Evolutionary conservation across 2,329 filamentous ascomycete genomes (phyloP).

Genomic region (Pseudogymnoascus sp.): DNA sequence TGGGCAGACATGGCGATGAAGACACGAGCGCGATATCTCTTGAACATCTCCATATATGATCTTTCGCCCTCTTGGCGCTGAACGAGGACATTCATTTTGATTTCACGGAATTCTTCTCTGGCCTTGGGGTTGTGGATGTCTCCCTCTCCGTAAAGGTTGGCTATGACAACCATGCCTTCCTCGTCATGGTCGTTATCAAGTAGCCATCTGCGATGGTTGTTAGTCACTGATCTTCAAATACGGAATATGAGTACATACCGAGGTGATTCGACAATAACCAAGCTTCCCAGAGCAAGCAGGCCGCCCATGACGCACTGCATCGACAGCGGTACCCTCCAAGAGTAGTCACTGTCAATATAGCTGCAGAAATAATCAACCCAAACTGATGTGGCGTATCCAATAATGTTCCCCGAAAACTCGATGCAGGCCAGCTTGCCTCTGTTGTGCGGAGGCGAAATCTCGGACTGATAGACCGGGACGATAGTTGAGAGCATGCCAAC

Average conservation of each 20-base stretch:
- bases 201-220: constrained; percentile 66
- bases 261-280: constrained; percentile 93
- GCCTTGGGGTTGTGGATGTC: constrained; percentile 92
- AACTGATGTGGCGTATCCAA: constrained; percentile 90
- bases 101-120: constrained; percentile 92
- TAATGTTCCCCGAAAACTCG: constrained; percentile 95
- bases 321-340: constrained; percentile 82
- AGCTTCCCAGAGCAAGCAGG: constrained; percentile 74
- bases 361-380: constrained; percentile 99
- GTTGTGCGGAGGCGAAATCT: constrained; percentile 94
- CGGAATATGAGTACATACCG: constrained; percentile 45
- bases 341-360: constrained; percentile 74
- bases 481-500: constrained; percentile 88
- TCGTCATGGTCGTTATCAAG: constrained; percentile 97
- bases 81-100: constrained; percentile 95
- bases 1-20: constrained; percentile 99
- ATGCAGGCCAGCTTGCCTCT: constrained; percentile 93
- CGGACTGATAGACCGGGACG: constrained; percentile 87
- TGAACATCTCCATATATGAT: constrained; percentile 90
- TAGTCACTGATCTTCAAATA: neutral
- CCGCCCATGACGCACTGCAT: constrained; percentile 95
- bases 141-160: constrained; percentile 90
- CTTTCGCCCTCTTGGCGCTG: constrained; percentile 93
- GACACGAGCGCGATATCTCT: constrained; percentile 80
- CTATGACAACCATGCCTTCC: constrained; percentile 96